Conservation (phyloP, 2,329 filamentous ascomycete species). For the Amauroascus verrucosus region DNA sequence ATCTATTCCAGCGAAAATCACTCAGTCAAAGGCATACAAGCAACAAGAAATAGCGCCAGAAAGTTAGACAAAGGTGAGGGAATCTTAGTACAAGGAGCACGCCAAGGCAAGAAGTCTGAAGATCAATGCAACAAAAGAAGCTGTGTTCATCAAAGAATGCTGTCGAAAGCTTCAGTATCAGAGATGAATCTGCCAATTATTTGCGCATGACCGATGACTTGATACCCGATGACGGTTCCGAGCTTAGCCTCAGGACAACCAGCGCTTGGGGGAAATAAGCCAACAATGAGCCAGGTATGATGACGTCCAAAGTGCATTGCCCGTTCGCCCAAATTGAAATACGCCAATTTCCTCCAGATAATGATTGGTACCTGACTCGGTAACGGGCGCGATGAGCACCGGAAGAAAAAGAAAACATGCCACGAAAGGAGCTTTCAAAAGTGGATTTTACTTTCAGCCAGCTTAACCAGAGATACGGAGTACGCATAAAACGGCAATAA, state of each 20-base stretch:
- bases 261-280: background rate
- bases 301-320: slow-evolving; percentile 6
- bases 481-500: background rate
- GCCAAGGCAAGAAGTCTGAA: slow-evolving; percentile 5
- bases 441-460: slow-evolving; percentile 14
- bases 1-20: slow-evolving; percentile 25
- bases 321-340: slow-evolving; percentile 10
- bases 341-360: background rate
- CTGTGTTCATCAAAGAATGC: background rate
- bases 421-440: slow-evolving; percentile 1
- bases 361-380: slow-evolving; percentile 13
- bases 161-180: background rate
- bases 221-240: background rate
- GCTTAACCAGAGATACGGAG: slow-evolving; percentile 8
- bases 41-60: background rate
- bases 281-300: background rate
- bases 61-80: slow-evolving; percentile 2
- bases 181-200: background rate
- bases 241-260: background rate
- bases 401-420: slow-evolving; percentile 2
- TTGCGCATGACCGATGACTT: background rate
- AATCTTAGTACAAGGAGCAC: background rate
- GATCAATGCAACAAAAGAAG: slow-evolving; percentile 4
- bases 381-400: slow-evolving; percentile 3
- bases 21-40: slow-evolving; percentile 8